Conservation (phyloP, 345 rosid genomes). For the Mallotus nudiflorus region DNA sequence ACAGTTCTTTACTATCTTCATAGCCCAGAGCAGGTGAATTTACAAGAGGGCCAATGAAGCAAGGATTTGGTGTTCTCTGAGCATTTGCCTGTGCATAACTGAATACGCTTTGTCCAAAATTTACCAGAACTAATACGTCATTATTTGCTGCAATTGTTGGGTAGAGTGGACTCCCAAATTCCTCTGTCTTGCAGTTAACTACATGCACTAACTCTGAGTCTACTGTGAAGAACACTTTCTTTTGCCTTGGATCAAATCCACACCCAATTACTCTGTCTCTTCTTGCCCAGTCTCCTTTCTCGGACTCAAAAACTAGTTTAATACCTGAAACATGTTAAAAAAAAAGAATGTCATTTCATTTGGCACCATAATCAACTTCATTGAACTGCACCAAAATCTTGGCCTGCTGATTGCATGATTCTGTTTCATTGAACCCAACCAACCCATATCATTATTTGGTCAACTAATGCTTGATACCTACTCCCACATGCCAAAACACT, state of each 20-base stretch:
- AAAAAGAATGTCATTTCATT: neutral
- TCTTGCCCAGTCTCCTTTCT: constrained; percentile 51
- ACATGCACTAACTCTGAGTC: constrained; percentile 51
- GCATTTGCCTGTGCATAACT: constrained; percentile 52
- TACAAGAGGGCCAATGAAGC: constrained; percentile 52
- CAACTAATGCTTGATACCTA: constrained; percentile 24
- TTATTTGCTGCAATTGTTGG: constrained; percentile 59
- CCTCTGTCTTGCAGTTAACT: constrained; percentile 56
- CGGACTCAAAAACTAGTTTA: constrained; percentile 54
- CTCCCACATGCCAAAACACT: constrained; percentile 12
- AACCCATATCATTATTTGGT: constrained; percentile 7
- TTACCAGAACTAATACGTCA: constrained; percentile 46
- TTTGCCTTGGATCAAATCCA: constrained; percentile 62
- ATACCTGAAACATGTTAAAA: constrained; percentile 44
- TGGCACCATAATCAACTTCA: constrained; percentile 1
- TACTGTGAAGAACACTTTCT: constrained; percentile 62
- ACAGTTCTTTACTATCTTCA: constrained; percentile 81
- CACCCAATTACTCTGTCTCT: constrained; percentile 58
- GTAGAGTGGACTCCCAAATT: constrained; percentile 58
- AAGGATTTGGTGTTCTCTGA: constrained; percentile 61
- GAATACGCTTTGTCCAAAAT: constrained; percentile 62
- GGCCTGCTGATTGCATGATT: constrained; percentile 6
- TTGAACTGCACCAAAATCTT: neutral
- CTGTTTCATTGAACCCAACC: constrained; percentile 13
- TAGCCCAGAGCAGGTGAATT: constrained; percentile 50